A percentile compares a stretch with the other conserved stretches of the same genome.
Conservation (phyloP, 768 basidiomycete species). For the Leccinum imitatum region DNA sequence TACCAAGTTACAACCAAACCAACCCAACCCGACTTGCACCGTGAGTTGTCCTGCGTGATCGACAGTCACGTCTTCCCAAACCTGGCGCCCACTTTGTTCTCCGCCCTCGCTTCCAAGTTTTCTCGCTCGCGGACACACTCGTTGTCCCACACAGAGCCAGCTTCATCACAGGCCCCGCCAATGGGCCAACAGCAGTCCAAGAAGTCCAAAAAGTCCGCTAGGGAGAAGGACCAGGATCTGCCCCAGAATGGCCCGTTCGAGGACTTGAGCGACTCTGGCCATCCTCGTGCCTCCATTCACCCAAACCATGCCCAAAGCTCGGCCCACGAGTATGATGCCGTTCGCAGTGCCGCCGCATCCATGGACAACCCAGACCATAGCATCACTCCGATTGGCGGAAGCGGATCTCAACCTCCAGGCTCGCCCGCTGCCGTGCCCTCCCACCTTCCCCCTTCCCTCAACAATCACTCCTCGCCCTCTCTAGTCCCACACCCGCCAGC, state of each 20-base stretch:
- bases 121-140: conserved; percentile 63
- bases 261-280: conserved; percentile 35
- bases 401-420: conserved; percentile 34
- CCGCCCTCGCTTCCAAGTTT: conserved; percentile 70
- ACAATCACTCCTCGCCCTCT: conserved; percentile 41
- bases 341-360: conserved; percentile 35
- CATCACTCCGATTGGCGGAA: conserved; percentile 42
- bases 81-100: conserved; percentile 82
- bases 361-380: conserved; percentile 32
- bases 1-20: conserved; percentile 4
- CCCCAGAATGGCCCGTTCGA: conserved; percentile 43
- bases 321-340: conserved; percentile 35
- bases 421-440: conserved; percentile 33
- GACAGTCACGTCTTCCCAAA: conserved; percentile 40
- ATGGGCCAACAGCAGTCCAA: conserved; percentile 88
- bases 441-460: conserved; percentile 38
- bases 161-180: conserved; percentile 46
- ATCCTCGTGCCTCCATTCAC: conserved; percentile 46
- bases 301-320: conserved; percentile 41
- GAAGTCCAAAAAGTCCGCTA: conserved; percentile 69
- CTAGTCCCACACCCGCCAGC: conserved; percentile 28
- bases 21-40: conserved; percentile 24
- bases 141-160: conserved; percentile 69
- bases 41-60: conserved; percentile 23
- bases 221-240: conserved; percentile 65